These are phyloP conservation scores for Quercus ilex DNA, from an alignment of 306 rosid species.

Conservation along the genomic window DNA sequence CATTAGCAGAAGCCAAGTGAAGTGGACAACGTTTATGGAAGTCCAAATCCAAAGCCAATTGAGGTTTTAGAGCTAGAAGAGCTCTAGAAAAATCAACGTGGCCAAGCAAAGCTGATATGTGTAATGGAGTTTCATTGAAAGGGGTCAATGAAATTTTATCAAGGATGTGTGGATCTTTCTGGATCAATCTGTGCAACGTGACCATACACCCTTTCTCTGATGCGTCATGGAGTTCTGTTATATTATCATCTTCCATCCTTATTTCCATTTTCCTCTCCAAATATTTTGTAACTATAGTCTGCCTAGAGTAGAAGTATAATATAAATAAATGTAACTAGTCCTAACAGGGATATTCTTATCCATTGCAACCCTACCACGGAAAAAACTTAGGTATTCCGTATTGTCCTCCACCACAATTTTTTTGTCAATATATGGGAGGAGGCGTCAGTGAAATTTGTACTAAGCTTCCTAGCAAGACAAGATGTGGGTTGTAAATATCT, in stretches of 20 bases:
- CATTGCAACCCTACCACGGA: too few relatives aligned
- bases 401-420: too few relatives aligned
- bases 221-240: not conserved
- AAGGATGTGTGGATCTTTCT: not conserved
- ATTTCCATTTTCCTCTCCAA: not conserved
- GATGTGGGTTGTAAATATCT: too few relatives aligned
- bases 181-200: conserved; percentile 7
- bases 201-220: not conserved
- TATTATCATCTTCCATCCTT: not conserved
- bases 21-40: not conserved
- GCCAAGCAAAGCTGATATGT: conserved; percentile 9
- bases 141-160: conserved; percentile 12
- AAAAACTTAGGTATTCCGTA: too few relatives aligned
- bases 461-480: too few relatives aligned
- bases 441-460: too few relatives aligned
- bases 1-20: conserved; percentile 21
- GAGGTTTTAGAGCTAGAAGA: not conserved
- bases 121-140: conserved; percentile 15
- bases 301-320: too few relatives aligned
- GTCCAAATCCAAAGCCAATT: conserved; percentile 1
- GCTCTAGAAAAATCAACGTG: conserved; percentile 3
- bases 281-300: not conserved
- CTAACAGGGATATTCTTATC: too few relatives aligned
- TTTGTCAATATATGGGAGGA: too few relatives aligned
- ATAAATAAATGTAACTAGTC: too few relatives aligned